These are phyloP conservation scores for Penicillium crustosum DNA, from an alignment of 2,329 filamentous ascomycete genomes.

Conservation along the genomic window DNA sequence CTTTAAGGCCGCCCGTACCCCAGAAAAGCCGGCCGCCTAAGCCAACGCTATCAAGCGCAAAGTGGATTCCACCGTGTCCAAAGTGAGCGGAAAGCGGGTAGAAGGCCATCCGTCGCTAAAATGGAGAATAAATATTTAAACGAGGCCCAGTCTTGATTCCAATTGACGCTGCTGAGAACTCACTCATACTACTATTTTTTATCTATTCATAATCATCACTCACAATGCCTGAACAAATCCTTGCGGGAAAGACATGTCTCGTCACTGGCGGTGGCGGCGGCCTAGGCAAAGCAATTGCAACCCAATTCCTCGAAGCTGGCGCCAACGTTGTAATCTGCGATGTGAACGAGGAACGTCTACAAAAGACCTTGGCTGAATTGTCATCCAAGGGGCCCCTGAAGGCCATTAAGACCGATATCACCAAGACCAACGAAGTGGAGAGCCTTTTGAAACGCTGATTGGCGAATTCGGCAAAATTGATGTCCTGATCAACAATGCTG, in stretches of 20 bases:
- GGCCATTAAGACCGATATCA: slow-evolving; percentile 41
- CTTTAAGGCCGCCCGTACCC: neutral
- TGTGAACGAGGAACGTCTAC: slow-evolving; percentile 33
- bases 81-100: slow-evolving; percentile 11
- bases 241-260: slow-evolving; percentile 30
- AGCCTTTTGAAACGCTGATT: slow-evolving; percentile 35
- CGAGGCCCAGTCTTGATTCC: neutral
- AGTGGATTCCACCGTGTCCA: slow-evolving; percentile 2
- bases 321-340: slow-evolving; percentile 43
- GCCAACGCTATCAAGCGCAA: slow-evolving; percentile 1
- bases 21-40: slow-evolving; percentile 4
- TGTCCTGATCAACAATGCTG: slow-evolving; percentile 60
- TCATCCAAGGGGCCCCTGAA: slow-evolving; percentile 22
- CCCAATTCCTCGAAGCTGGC: slow-evolving; percentile 35
- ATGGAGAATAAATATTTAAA: slow-evolving; percentile 10
- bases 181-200: neutral
- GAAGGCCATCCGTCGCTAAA: slow-evolving; percentile 8
- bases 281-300: slow-evolving; percentile 41
- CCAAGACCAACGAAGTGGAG: slow-evolving; percentile 37
- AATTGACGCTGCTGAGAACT: neutral
- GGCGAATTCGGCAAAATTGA: slow-evolving; percentile 51
- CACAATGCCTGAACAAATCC: slow-evolving; percentile 21
- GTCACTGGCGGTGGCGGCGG: slow-evolving; percentile 41
- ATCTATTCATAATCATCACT: neutral
- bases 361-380: slow-evolving; percentile 25